A percentile compares a stretch with the other conserved stretches of the same genome.
These are phyloP conservation scores for Phytophthora hibernalis DNA, from an alignment of 352 stramenopile genomes.

Conservation along the genomic window DNA sequence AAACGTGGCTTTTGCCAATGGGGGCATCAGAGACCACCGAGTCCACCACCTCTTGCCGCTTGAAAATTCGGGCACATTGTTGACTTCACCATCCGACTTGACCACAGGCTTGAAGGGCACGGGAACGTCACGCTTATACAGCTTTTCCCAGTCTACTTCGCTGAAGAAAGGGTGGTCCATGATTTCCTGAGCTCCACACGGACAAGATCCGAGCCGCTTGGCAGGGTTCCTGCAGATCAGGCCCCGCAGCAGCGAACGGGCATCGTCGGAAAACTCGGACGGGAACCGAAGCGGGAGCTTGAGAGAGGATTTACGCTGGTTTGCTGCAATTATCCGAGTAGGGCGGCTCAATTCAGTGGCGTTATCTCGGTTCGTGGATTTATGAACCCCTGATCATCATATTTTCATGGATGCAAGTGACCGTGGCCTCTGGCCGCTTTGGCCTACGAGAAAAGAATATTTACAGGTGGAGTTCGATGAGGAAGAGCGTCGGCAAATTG, in stretches of 20 bases:
- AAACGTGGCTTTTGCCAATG: constrained; percentile 74
- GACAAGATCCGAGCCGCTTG: constrained; percentile 77
- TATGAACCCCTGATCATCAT: too few relatives aligned
- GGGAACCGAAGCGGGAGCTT: constrained; percentile 77
- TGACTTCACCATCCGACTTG: constrained; percentile 75
- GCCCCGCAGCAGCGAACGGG: constrained; percentile 72
- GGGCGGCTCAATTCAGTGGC: too few relatives aligned
- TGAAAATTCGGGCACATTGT: constrained; percentile 87
- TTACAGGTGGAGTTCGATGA: too few relatives aligned
- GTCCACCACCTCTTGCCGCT: constrained; percentile 79
- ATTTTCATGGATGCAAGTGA: too few relatives aligned
- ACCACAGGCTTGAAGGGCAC: constrained; percentile 75
- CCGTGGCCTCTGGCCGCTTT: too few relatives aligned
- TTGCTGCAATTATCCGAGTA: too few relatives aligned
- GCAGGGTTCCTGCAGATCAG: constrained; percentile 80
- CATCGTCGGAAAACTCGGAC: constrained; percentile 79
- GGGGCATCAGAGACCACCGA: constrained; percentile 65
- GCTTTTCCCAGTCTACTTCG: constrained; percentile 76
- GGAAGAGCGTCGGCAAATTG: too few relatives aligned
- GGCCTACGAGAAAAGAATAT: too few relatives aligned
- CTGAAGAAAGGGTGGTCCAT: constrained; percentile 89
- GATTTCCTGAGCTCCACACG: constrained; percentile 75
- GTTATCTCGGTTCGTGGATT: too few relatives aligned
- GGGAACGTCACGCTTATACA: constrained; percentile 76
- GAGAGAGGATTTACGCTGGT: too few relatives aligned